Evolutionary conservation across 345 rosid species (phyloP).

Genomic region (Durio zibethinus): DNA sequence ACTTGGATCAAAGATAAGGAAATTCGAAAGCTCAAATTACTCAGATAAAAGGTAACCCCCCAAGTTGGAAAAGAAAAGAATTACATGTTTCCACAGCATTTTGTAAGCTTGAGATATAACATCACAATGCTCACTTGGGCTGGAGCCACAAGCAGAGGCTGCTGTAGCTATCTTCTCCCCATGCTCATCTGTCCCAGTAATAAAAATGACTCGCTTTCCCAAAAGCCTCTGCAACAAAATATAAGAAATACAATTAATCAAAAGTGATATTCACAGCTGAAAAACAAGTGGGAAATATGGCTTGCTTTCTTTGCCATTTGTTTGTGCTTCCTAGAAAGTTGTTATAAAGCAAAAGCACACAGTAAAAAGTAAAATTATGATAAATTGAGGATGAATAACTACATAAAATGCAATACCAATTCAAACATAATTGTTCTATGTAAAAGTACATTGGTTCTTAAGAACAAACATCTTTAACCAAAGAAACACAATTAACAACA

Average conservation of each 20-base stretch:
- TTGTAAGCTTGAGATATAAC: conserved; percentile 71
- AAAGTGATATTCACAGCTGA: neutral
- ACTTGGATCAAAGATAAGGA: neutral
- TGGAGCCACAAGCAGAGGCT: conserved; percentile 61
- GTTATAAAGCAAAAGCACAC: neutral
- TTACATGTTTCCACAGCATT: conserved; percentile 77
- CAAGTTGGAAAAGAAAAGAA: neutral
- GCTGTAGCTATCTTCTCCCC: conserved; percentile 94
- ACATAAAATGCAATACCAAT: neutral
- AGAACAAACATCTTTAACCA: neutral
- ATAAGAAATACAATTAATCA: neutral
- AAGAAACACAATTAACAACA: too few species aligned
- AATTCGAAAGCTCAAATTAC: neutral
- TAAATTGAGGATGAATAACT: neutral
- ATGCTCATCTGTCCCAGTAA: conserved; percentile 93
- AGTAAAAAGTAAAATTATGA: neutral
- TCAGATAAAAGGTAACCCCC: neutral
- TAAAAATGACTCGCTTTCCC: conserved; percentile 74
- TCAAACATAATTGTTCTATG: neutral
- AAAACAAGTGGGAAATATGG: neutral
- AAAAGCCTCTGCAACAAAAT: conserved; percentile 67
- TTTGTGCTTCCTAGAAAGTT: neutral
- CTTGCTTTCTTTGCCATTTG: neutral
- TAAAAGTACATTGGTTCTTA: neutral
- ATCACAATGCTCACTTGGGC: conserved; percentile 81